Evolutionary conservation across 2,329 filamentous ascomycete species (phyloP), one percentile per base, ranked within the genome.

Genomic region (Neofusicoccum parvum): DNA sequence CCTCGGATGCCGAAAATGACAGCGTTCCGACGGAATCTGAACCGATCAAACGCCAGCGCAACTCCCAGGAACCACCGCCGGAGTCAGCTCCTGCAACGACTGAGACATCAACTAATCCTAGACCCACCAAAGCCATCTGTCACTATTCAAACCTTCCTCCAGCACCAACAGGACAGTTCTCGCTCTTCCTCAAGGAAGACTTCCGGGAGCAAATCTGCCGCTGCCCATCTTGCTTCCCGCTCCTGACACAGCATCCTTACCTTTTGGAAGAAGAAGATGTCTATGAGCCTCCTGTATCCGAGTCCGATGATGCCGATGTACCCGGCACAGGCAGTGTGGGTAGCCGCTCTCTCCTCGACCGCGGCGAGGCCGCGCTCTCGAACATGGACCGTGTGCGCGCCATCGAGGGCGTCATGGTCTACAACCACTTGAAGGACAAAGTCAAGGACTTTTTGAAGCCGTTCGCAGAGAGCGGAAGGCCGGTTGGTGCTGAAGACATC

Each of bases 371-470:
- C 54, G 94, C 94, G 0, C 85, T 99, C 34, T 92, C 89, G 75
- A 96, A 92, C 72, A 89, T 99, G 65, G 95, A 99, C 75, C 91
- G 95, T 2, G 94, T 98, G 7, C 86, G 90, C 14, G 95, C 95
- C 4, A 97, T 99, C 65, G 78, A 99, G 77, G 95, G 95, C 15
- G 94, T 96, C 51, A 97, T 98, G 93, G 94, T 94, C 0, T 99
- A 98, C 79, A 97, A 98, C 73, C 91, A 96, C 72, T 85, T 99
- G 67, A 95, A 96, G 74, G 94, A 98, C 74, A 94, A 94, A 75
- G 88, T 99, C n/a, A 97, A 94, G 82, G 89, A 90, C 0, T 98
- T 99, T 76, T 87, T 99, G 72, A 88, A 94, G 79, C 91, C 96
- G 49, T 99, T 97, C 76, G 95, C 95, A 0, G 92, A 97, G 75